phyloP scores from a whole-genome alignment of 1,284 basidiomycete genomes.

The Anthracocystis walkeri region DNA sequence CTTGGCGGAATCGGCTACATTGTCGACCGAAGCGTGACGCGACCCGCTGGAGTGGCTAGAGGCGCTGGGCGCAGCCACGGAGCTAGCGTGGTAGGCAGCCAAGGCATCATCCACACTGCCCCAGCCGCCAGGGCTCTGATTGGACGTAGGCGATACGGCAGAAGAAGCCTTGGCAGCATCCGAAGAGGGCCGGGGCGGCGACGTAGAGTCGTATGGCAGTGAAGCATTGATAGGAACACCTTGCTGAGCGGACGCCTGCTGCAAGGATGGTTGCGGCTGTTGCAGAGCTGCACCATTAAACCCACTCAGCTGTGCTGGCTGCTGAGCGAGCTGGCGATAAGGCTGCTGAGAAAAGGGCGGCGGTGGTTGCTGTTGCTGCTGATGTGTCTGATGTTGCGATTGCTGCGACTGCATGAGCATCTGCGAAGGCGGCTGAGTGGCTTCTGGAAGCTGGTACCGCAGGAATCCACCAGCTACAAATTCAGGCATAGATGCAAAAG shows the following conservation, averaged over 20 bases:
- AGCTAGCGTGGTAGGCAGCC: conserved; percentile 39
- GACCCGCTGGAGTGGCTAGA: conserved; percentile 24
- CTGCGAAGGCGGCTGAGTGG: conserved; percentile 7
- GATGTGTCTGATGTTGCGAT: conserved; percentile 10
- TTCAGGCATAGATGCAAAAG: conserved; percentile 17
- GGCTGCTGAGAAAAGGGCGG: conserved; percentile 7
- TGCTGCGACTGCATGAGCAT: conserved; percentile 18
- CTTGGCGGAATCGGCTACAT: conserved; percentile 20
- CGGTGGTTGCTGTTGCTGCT: conserved; percentile 5
- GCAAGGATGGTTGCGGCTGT: background rate
- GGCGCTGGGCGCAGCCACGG: conserved; percentile 25
- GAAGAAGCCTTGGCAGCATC: conserved; percentile 15
- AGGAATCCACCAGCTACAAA: conserved; percentile 31
- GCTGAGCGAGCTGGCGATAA: background rate
- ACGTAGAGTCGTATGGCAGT: background rate
- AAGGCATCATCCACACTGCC: conserved; percentile 20
- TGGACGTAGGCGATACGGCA: conserved; percentile 17
- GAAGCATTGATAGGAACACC: background rate
- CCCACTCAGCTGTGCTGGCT: conserved; percentile 3
- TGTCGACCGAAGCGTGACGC: conserved; percentile 24
- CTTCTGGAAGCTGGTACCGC: conserved; percentile 25
- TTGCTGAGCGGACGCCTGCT: conserved; percentile 7
- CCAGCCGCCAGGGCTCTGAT: conserved; percentile 18
- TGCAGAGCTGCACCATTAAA: background rate
- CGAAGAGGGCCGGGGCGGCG: background rate